phyloP scores from a whole-genome alignment of 768 basidiomycete genomes.

The Cyathus striatus region DNA sequence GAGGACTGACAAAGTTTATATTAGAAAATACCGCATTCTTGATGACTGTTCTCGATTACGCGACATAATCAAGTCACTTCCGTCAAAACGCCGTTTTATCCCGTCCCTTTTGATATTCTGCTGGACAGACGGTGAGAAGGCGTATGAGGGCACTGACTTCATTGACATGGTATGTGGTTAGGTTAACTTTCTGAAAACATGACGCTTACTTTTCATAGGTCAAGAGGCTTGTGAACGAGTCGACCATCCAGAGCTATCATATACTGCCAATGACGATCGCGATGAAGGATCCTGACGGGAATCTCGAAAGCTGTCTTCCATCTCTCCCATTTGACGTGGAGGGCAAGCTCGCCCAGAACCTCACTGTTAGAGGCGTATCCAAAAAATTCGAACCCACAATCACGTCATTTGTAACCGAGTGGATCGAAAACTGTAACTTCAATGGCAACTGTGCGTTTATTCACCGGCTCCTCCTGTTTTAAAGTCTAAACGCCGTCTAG shows the following conservation, averaged over 20 bases:
- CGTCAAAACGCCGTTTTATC: slow-evolving; percentile 49
- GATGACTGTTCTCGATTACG: slow-evolving; percentile 72
- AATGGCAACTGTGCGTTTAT: slow-evolving; percentile 42
- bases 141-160: slow-evolving; percentile 41
- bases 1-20: not conserved
- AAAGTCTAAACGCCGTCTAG: slow-evolving; percentile 23
- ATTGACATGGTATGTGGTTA: slow-evolving; percentile 48
- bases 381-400: slow-evolving; percentile 35
- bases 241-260: slow-evolving; percentile 31
- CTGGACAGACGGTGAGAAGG: slow-evolving; percentile 48
- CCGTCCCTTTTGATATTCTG: slow-evolving; percentile 58
- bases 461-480: not conserved
- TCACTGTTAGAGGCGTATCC: slow-evolving; percentile 43
- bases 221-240: slow-evolving; percentile 39
- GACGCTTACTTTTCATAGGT: slow-evolving; percentile 29
- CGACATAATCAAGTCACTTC: slow-evolving; percentile 53
- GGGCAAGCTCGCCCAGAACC: slow-evolving; percentile 46
- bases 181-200: not conserved
- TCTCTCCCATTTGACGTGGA: slow-evolving; percentile 46
- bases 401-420: slow-evolving; percentile 35
- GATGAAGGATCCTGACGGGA: slow-evolving; percentile 53
- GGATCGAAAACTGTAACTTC: slow-evolving; percentile 36
- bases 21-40: slow-evolving; percentile 63
- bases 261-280: slow-evolving; percentile 47
- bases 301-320: slow-evolving; percentile 38